Conservation (phyloP, 176 grass and related monocot genomes). For the Musa beccarii region DNA sequence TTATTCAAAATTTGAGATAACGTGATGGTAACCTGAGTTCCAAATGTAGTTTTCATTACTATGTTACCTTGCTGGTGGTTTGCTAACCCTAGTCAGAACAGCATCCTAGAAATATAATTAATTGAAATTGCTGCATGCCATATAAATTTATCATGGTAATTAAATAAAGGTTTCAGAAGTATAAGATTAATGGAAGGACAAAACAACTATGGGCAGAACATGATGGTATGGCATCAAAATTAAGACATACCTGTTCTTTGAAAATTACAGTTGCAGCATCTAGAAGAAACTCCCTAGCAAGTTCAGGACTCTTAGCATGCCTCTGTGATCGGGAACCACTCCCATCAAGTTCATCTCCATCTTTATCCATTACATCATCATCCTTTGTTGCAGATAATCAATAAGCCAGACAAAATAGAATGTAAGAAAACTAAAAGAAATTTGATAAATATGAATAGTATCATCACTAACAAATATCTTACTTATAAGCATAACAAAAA, state of each 20-base stretch:
- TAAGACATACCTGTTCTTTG: slow-evolving; percentile 74
- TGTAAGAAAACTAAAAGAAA: neutral
- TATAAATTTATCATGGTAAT: neutral
- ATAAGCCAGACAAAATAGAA: slow-evolving; percentile 11
- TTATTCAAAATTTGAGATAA: neutral
- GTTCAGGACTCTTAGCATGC: slow-evolving; percentile 95
- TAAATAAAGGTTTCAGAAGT: neutral
- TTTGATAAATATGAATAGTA: neutral
- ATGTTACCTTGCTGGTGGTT: neutral
- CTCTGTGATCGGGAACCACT: slow-evolving; percentile 67
- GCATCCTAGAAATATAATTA: neutral
- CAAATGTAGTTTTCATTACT: neutral
- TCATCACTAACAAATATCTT: neutral
- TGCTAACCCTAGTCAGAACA: neutral
- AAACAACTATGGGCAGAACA: neutral
- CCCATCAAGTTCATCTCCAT: slow-evolving; percentile 78
- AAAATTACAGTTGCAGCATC: slow-evolving; percentile 92
- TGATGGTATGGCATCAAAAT: neutral
- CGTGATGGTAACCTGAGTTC: neutral
- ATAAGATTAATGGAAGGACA: neutral
- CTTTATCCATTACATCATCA: slow-evolving; percentile 85
- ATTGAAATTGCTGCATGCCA: neutral
- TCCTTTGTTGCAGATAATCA: slow-evolving; percentile 36
- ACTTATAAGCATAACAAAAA: neutral
- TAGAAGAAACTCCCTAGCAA: slow-evolving; percentile 93